Base-by-base conservation (phyloP, 1,139 yeast genomes). In the Yamadazyma sp. region DNA sequence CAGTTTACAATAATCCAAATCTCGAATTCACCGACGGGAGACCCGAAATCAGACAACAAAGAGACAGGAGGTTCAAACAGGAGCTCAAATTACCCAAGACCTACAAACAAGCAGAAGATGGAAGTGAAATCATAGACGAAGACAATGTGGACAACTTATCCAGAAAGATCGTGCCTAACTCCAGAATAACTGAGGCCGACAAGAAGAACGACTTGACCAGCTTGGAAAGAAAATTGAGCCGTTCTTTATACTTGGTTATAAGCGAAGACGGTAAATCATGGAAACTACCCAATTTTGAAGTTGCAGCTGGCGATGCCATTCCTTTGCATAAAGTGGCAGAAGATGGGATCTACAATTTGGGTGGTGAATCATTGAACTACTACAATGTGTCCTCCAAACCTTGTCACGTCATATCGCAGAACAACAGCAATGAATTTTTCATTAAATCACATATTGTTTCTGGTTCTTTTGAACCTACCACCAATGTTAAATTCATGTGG, bases 321-420 rank as follows among this genome's bases (percentile, higher is more conserved):
- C 79, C 91, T 18, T 73, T 89, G 53, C 92, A 88, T 59, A 69
- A 66, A 42, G 74, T 81, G 34, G 96, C 96, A 3, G 89, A 87
- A 60, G 64, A 76, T 38, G 95, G 95, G 1, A 64, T 92, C 43
- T 74, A 79, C 58, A 56, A 65, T 27, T 56, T 86, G 27, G 96
- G 96, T 20, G 96, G 96, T 29, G 77, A 73, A 14, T 63, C 74
- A 41, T 78, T 92, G 58, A 85, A 88, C 61, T 84, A 91, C 37
- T 92, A 95, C 86, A 80, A 87, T 16, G 96, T 92, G 14, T 87
- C 98, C 18, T 80, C 79, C 46, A 84, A 86, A 9, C 98, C 98
- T 32, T 83, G 92, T 36, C 94, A 86, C 44, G 81, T 86, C 5
- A 55, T 79, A 44, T 44, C 51, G 8, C 42, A 50, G 25, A 50